phyloP scores from a whole-genome alignment of 2,329 filamentous ascomycete species.

The Talaromyces rugulosus region DNA sequence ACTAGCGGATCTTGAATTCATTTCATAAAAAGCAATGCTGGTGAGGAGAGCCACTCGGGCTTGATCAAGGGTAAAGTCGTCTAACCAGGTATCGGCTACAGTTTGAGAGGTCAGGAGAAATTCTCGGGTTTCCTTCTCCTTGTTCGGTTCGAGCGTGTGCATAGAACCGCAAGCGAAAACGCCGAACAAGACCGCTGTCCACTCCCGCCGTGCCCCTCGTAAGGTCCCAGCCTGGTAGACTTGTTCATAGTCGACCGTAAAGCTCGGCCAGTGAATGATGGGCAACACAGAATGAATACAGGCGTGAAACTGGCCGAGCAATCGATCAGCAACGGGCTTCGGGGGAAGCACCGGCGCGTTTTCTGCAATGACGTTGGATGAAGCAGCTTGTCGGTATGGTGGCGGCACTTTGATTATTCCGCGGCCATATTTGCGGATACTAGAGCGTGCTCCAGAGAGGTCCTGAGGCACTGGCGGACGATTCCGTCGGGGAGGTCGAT shows the following conservation, averaged over 20 bases:
- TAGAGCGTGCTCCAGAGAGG: slow-evolving; percentile 66
- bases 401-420: slow-evolving; percentile 77
- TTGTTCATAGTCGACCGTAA: slow-evolving; percentile 69
- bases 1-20: slow-evolving; percentile 78
- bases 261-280: slow-evolving; percentile 82
- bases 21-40: slow-evolving; percentile 76
- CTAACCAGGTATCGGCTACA: slow-evolving; percentile 75
- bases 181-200: slow-evolving; percentile 75
- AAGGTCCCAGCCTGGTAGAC: slow-evolving; percentile 66
- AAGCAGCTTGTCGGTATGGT: slow-evolving; percentile 56
- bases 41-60: slow-evolving; percentile 68
- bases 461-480: slow-evolving; percentile 62
- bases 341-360: slow-evolving; percentile 65
- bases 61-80: slow-evolving; percentile 71
- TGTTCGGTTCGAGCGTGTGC: slow-evolving; percentile 57
- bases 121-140: slow-evolving; percentile 57
- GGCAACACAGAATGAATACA: slow-evolving; percentile 78
- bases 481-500: slow-evolving; percentile 61
- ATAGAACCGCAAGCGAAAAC: slow-evolving; percentile 79
- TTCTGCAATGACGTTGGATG: slow-evolving; percentile 48
- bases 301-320: slow-evolving; percentile 71
- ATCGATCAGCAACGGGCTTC: slow-evolving; percentile 63
- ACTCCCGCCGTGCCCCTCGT: slow-evolving; percentile 60
- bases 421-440: slow-evolving; percentile 67
- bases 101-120: slow-evolving; percentile 68